phyloP scores from a whole-genome alignment of 2,329 filamentous ascomycete species.

The Akanthomyces lecanii region DNA sequence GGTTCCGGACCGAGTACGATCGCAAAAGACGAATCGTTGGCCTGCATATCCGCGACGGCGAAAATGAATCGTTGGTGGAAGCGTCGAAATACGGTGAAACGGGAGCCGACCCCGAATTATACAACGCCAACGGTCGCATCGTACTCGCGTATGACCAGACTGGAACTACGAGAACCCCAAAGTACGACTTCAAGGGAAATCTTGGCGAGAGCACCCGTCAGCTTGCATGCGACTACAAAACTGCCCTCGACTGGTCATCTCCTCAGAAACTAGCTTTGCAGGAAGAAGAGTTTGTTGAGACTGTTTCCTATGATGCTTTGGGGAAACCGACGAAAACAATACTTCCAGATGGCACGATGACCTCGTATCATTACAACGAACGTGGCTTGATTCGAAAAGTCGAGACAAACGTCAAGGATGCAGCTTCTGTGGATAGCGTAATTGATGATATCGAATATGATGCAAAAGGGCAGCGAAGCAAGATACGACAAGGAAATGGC shows the following conservation, averaged over 20 bases:
- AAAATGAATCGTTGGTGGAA: slow-evolving; percentile 10
- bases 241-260: slow-evolving; percentile 11
- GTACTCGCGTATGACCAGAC: slow-evolving; percentile 13
- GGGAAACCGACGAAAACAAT: slow-evolving; percentile 9
- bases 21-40: slow-evolving; percentile 9
- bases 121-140: slow-evolving; percentile 15
- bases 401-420: not conserved
- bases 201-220: not conserved
- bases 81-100: slow-evolving; percentile 7
- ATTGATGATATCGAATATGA: slow-evolving; percentile 14
- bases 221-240: slow-evolving; percentile 9
- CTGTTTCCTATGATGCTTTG: slow-evolving; percentile 5
- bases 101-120: not conserved
- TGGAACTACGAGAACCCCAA: slow-evolving; percentile 7
- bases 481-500: slow-evolving; percentile 6
- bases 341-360: slow-evolving; percentile 13
- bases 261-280: not conserved
- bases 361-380: slow-evolving; percentile 11
- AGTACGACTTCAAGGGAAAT: slow-evolving; percentile 17
- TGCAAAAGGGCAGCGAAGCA: slow-evolving; percentile 10
- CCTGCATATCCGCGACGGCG: not conserved
- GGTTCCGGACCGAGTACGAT: slow-evolving; percentile 11
- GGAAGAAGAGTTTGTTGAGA: not conserved
- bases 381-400: not conserved
- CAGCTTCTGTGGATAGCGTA: not conserved